phyloP scores from a whole-genome alignment of 148 eudicot genomes.

The Beta vulgaris region DNA sequence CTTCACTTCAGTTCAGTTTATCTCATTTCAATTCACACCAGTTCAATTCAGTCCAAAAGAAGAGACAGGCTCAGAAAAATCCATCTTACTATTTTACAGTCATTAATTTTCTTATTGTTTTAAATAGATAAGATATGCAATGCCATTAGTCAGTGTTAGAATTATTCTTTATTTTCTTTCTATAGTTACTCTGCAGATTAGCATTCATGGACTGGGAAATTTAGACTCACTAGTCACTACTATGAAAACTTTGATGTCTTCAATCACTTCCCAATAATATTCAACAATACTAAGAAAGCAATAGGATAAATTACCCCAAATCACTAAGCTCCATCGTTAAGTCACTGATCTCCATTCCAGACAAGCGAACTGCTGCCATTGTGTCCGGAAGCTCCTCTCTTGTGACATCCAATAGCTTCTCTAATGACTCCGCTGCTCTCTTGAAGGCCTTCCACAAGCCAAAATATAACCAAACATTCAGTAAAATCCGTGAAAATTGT shows the following conservation, averaged over 20 bases:
- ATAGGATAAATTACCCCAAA: conserved; percentile 49
- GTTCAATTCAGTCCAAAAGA: no score
- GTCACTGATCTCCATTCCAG: conserved; percentile 98
- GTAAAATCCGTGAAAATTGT: background rate
- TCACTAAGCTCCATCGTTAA: conserved; percentile 94
- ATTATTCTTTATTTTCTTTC: no score
- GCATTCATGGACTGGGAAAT: background rate
- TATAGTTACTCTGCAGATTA: background rate
- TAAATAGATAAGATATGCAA: background rate
- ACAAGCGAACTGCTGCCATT: conserved; percentile 87
- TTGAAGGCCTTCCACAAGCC: conserved; percentile 62
- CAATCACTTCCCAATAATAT: background rate
- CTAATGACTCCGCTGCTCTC: conserved; percentile 88
- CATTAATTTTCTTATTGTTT: background rate
- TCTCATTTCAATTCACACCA: no score
- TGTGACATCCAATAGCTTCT: conserved; percentile 78
- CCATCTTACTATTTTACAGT: background rate
- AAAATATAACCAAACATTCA: conserved; percentile 1
- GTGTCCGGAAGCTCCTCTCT: conserved; percentile 89
- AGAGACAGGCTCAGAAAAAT: background rate
- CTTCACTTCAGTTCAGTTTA: no score
- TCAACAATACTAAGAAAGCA: background rate
- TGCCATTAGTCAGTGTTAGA: background rate
- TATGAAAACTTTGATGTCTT: background rate
- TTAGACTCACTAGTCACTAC: background rate